Base-by-base conservation (phyloP, 352 stramenopile genomes). In the Globisporangium irregulare region DNA sequence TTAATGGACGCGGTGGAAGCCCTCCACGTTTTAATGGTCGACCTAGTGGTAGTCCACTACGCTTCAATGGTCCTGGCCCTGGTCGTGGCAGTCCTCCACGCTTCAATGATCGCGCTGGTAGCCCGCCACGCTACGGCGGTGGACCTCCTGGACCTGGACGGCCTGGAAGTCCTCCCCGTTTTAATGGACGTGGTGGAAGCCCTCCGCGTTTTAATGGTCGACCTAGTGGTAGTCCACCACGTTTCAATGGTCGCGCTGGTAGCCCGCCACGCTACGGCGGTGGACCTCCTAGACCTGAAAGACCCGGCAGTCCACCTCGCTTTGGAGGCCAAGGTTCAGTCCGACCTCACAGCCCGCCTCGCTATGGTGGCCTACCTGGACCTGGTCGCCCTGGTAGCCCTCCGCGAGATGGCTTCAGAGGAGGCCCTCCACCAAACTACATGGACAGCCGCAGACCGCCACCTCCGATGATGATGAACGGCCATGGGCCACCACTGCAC, bases 371-470 rank as follows among this genome's bases (percentile, higher is more conserved):
- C 1, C 55, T 8, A 14, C 34, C 5, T 43, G 36, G 27, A 4
- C n/a, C 12, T 41, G 46, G 29, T 24, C 51, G 15, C 63, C 15
- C 22, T 4, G 29, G 32, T 38, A 55, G 73, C 18, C 78, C 76
- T 27, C 68, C 69, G 38, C 79, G 69, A 9, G 76, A 76, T 38
- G 57, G 62, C 29, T 73, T 57, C 18, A 55, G 71, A 60, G 71
- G 67, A 22, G 74, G 72, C 66, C 66, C 53, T 1, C 58, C 60
- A 1, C 50, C 58, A 62, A 36, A 68, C 48, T 59, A 68, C 59
- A 79, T 84, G 70, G 75, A 78, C 58, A 68, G 75, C 56, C 75
- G 71, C 59, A 70, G 78, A 12, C 72, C 62, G 14, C 69, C 66
- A 5, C 68, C 71, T 38, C 71, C 65, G 14, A 77, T 71, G 65